Evolutionary conservation across 768 basidiomycete species (phyloP), one percentile per base, ranked within the genome.

Genomic region (Agrocybe chaxingu): DNA sequence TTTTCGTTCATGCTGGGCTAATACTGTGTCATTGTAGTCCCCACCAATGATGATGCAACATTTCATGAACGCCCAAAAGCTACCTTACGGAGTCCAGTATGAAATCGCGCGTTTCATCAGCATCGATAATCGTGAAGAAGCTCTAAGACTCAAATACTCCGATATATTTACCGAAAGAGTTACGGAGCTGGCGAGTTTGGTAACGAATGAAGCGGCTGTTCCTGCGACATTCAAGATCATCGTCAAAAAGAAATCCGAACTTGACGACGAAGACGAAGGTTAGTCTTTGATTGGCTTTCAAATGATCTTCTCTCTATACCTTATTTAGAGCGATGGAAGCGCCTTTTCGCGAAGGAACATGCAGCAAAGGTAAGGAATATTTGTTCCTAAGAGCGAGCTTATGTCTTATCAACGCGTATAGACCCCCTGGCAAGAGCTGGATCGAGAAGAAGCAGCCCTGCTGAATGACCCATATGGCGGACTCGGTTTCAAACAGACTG

Each of bases 351-450:
- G 3, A 73, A 69, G 44, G 63, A 60, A 42, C 34, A 24, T 16
- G 50, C 57, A 19, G 55, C 61, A 8, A 62, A 57, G 31, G 63
- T 61, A 45, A 40, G 53, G 11, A 41, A 18, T 37, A 39, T 40
- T 45, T n/a, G 31, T 42, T 31, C 42, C 8, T 7, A 11, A 42
- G 10, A 18, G 7, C 5, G 13, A 19, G 38, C 47, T 43, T 13
- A 35, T 39, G 10, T 34, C 13, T 8, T 42, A 30, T 48, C 11
- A 5, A 24, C 24, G 24, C 24, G 24, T 24, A 24, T 41, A 88
- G 85, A 70, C 73, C 9, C 83, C 84, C 0, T 89, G 84, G 84
- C 58, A 60, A 38, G 82, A 87, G 59, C 65, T 87, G 3, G 84
- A 87, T 55, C 63, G 56, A 4, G 86, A 89, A 58, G 75, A 79